Base-by-base conservation (phyloP, 768 basidiomycete species). In the Kwoniella dendrophila region DNA sequence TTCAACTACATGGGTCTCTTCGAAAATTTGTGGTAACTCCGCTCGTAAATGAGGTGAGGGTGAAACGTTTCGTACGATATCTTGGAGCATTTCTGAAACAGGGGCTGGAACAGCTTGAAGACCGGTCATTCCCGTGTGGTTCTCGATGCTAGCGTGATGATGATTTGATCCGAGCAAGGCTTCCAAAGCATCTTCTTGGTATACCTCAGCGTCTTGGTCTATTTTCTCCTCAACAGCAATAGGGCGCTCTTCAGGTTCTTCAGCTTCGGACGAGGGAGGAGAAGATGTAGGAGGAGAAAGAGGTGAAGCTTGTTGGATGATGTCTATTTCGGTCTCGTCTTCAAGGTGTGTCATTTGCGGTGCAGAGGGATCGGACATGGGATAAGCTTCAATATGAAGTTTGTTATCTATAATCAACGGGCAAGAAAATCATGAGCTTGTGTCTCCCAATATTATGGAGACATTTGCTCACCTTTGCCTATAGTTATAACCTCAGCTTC, bases 401-500 rank as follows among this genome's bases (percentile, higher is more conserved):
- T 63, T 36, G 36, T 65, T 30, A 22, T 71, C 70, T 69, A 34
- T 3, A 4, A 5, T n/a, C 14, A 44, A 32, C 40, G 40, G 38
- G 27, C 33, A 22, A 4, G 36, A 34, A 24, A 29, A 52, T 29
- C 34, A 11, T 14, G 29, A 5, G 29, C n/a, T 7, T 20, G 33
- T 38, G 30, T 54, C 32, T 38, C 20, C 27, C 24, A 18, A 18
- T 43, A 24, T 11, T 29, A 14, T n/a, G 36, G 18, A 44, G 18
- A 26, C 36, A 12, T n/a, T 29, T 5, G 62, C 71, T 54, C 58
- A 72, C 73, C 63, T 36, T 66, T 18, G 27, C 61, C 63, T n/a
- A 59, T 45, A 3, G 65, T 67, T 36, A 70, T 50, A n/a, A 71
- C 54, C 43, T 72, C 73, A 49, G 69, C 73, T 59, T 75, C 73